Conservation (phyloP, 2,329 filamentous ascomycete genomes). For the Penicillium vulpinum region DNA sequence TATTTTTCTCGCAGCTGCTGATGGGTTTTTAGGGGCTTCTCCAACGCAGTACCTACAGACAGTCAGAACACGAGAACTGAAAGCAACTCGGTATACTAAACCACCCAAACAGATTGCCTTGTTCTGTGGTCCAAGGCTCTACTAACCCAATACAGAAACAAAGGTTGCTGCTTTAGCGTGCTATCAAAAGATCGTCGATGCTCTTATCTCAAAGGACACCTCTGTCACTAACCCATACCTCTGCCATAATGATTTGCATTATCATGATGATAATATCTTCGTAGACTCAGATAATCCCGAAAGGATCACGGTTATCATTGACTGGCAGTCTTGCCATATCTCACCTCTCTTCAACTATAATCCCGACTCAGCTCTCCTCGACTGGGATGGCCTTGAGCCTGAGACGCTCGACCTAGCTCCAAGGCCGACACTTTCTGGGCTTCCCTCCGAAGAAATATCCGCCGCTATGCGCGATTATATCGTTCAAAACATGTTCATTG, state of each 20-base stretch:
- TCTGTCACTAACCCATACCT: conserved; percentile 23
- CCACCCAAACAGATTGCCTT: conserved; percentile 28
- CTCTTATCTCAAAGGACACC: conserved; percentile 27
- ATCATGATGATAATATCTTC: conserved; percentile 35
- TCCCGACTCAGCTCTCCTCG: conserved; percentile 29
- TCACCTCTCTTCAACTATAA: conserved; percentile 32
- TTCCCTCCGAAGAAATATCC: conserved; percentile 26
- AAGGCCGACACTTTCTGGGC: conserved; percentile 22
- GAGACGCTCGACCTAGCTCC: conserved; percentile 29
- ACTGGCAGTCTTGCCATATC: conserved; percentile 35
- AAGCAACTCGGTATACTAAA: conserved; percentile 24
- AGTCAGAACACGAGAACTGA: conserved; percentile 25
- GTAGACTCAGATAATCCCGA: conserved; percentile 30
- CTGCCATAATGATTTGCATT: conserved; percentile 34
- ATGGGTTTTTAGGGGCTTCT: conserved; percentile 26
- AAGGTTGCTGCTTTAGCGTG: conserved; percentile 9
- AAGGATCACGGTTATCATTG: conserved; percentile 32
- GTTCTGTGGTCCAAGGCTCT: conserved; percentile 32
- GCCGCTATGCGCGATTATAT: conserved; percentile 28
- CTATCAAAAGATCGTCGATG: conserved; percentile 23
- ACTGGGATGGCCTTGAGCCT: conserved; percentile 29
- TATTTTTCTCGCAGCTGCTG: conserved; percentile 13
- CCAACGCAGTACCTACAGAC: conserved; percentile 27
- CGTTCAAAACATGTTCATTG: conserved; percentile 26
- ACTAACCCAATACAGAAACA: conserved; percentile 24